Conservation (phyloP, 1,284 basidiomycete genomes). For the Marasmius sp. region DNA sequence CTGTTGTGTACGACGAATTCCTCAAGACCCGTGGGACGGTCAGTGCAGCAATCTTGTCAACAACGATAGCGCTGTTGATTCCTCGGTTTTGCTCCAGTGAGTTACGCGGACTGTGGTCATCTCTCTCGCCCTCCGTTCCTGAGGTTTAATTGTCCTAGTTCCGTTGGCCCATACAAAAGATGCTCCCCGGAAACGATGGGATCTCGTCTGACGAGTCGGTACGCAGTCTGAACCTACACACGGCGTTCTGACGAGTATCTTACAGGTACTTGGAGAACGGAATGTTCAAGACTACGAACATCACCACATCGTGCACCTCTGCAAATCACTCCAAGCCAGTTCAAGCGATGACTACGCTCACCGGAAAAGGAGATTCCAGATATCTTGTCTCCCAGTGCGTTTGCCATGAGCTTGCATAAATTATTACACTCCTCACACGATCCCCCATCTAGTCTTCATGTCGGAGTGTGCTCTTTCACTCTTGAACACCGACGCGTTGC, state of each 20-base stretch:
- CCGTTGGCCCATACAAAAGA: constrained; percentile 51
- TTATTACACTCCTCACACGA: neutral
- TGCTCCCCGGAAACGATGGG: constrained; percentile 55
- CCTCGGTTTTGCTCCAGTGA: constrained; percentile 40
- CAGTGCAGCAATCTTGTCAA: constrained; percentile 41
- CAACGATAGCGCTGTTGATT: constrained; percentile 37
- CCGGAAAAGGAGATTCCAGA: constrained; percentile 77
- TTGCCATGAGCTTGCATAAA: neutral
- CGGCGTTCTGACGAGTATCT: too few relatives aligned
- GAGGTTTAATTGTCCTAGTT: constrained; percentile 33
- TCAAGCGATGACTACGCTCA: constrained; percentile 60
- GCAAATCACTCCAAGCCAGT: constrained; percentile 32
- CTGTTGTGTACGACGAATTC: too few relatives aligned
- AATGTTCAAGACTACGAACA: too few relatives aligned
- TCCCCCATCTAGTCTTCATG: constrained; percentile 55
- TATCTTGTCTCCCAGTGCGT: constrained; percentile 70
- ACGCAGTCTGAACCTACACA: too few relatives aligned
- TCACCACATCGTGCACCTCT: constrained; percentile 41
- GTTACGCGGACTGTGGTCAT: constrained; percentile 12
- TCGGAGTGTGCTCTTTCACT: too few relatives aligned
- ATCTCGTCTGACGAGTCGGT: too few relatives aligned
- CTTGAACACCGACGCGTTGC: too few relatives aligned
- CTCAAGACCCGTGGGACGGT: constrained; percentile 42
- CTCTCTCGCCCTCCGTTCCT: constrained; percentile 1
- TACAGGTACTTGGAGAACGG: too few relatives aligned